Evolutionary conservation across 768 basidiomycete genomes (phyloP), one percentile per base, ranked within the genome.

Genomic region (Mycena rebaudengoi): DNA sequence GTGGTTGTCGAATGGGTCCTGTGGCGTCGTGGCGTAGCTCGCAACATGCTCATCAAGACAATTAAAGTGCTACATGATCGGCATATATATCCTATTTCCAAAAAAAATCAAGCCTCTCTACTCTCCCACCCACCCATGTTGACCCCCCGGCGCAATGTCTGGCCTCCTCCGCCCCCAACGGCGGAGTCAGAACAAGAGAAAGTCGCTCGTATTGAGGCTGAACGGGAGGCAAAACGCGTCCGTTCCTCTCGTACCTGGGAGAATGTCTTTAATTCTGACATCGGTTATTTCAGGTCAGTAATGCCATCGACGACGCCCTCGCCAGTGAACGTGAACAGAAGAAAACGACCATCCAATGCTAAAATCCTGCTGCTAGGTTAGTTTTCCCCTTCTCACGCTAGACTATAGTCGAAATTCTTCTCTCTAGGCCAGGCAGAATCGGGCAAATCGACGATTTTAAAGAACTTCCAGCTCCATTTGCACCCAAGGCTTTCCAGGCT

Each of bases 401-500:
- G 16, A 28, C 30, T 51, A 44, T 20, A 21, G 29, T 41, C 55
- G 57, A 18, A 33, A 45, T 56, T 26, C 29, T 25, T 12, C 43
- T 57, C 41, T 45, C 29, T 62, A 89, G 88, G 88, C 48, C 89
- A 89, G 73, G 85, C 88, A 30, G 88, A 89, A 75, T 86, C 87
- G 7, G 89, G 89, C 29, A 90, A 90, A 71, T 88, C 87, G 0
- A 89, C 89, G 0, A 80, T 88, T 28, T 74, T 90, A 43, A 89
- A 89, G 77, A 88, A 88, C 70, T 87, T 89, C 65, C 86, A 89
- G 68, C 78, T 89, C 29, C 79, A 83, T 44, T 88, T 86, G 81
- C 86, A 8, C 88, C 89, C 0, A 82, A 82, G 62, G 82, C 87
- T 2, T 88, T 90, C 66, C 75, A 81, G 40, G 80, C 82, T 2